Conservation (phyloP, 2,329 filamentous ascomycete species). For the Fusarium hainanense region DNA sequence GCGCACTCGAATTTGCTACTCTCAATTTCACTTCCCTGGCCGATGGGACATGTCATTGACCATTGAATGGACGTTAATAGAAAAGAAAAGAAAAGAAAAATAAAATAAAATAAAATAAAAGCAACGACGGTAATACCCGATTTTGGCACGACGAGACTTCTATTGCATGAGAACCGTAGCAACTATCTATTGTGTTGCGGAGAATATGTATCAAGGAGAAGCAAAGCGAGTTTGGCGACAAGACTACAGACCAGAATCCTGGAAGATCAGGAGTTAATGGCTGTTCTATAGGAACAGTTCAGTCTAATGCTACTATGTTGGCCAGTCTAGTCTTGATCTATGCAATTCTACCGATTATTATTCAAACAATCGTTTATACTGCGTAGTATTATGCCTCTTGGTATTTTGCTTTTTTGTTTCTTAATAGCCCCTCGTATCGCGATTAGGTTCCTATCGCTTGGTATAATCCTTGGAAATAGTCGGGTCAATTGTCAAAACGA, state of each 20-base stretch:
- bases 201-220: slow-evolving; percentile 29
- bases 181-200: slow-evolving; percentile 26
- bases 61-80: neutral
- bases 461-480: neutral
- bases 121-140: slow-evolving; percentile 13
- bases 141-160: slow-evolving; percentile 2
- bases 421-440: neutral
- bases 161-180: slow-evolving; percentile 14
- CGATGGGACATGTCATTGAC: neutral
- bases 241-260: slow-evolving; percentile 8
- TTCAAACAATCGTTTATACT: neutral
- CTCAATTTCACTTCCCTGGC: slow-evolving; percentile 11
- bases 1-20: slow-evolving; percentile 5
- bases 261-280: neutral
- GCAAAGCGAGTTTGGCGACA: slow-evolving; percentile 7
- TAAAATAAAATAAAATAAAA: neutral
- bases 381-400: neutral
- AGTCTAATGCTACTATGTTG: neutral
- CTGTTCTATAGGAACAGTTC: neutral
- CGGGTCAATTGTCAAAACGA: neutral
- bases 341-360: neutral
- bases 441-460: neutral
- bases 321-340: neutral
- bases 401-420: slow-evolving; percentile 1
- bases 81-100: neutral